These are phyloP conservation scores for Castanospermum australe DNA, from an alignment of 306 rosid genomes.

Conservation along the genomic window DNA sequence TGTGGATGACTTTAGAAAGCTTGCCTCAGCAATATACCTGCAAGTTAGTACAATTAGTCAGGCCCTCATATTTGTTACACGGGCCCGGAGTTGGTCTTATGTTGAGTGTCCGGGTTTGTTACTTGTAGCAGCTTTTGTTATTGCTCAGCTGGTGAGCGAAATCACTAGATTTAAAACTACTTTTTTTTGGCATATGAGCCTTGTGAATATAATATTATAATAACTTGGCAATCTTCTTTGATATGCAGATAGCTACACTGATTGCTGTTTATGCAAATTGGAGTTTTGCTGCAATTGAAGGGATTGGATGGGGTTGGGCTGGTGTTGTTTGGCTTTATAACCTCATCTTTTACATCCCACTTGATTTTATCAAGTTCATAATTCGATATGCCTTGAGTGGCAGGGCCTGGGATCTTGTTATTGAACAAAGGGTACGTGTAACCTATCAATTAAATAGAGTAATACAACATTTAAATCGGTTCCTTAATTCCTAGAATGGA, in stretches of 20 bases:
- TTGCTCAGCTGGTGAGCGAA: slow-evolving; percentile 79
- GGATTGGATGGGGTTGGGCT: slow-evolving; percentile 96
- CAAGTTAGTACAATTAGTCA: slow-evolving; percentile 87
- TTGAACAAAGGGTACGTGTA: slow-evolving; percentile 69
- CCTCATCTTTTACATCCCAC: slow-evolving; percentile 72
- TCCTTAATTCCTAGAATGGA: background rate
- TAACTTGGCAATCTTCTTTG: slow-evolving; percentile 16
- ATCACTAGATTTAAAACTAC: background rate
- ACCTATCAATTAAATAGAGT: background rate
- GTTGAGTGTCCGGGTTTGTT: slow-evolving; percentile 74
- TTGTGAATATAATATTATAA: background rate
- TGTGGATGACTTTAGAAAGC: slow-evolving; percentile 51
- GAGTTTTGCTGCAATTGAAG: slow-evolving; percentile 77
- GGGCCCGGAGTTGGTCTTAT: slow-evolving; percentile 75
- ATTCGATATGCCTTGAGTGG: slow-evolving; percentile 77
- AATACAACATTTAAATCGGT: background rate
- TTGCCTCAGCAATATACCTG: slow-evolving; percentile 73
- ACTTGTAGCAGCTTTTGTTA: slow-evolving; percentile 59
- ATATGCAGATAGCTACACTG: slow-evolving; percentile 67
- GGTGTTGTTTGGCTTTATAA: slow-evolving; percentile 88
- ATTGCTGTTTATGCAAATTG: slow-evolving; percentile 79
- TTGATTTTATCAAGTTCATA: slow-evolving; percentile 69
- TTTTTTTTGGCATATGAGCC: background rate
- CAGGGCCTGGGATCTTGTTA: slow-evolving; percentile 84
- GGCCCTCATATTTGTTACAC: slow-evolving; percentile 80